phyloP scores from a whole-genome alignment of 2,329 filamentous ascomycete genomes.

The Colletotrichum abscissum region DNA sequence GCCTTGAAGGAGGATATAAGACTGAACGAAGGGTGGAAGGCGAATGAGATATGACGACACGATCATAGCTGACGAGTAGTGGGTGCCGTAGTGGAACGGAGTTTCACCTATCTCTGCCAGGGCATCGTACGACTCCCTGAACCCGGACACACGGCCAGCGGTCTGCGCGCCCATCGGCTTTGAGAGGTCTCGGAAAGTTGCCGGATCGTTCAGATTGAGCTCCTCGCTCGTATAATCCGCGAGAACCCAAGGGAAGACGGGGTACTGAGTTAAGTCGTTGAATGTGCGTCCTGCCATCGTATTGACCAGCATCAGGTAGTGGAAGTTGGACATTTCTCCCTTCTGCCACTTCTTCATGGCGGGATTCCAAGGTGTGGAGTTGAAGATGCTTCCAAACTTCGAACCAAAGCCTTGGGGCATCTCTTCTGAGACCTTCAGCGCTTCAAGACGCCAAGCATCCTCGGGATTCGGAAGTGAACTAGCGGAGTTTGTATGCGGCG shows the following conservation, averaged over 20 bases:
- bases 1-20: slow-evolving; percentile 93
- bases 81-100: slow-evolving; percentile 97
- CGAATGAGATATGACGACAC: slow-evolving; percentile 96
- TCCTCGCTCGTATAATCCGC: slow-evolving; percentile 97
- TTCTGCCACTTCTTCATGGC: slow-evolving; percentile 90
- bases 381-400: slow-evolving; percentile 93
- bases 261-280: slow-evolving; percentile 98
- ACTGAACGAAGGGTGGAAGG: slow-evolving; percentile 95
- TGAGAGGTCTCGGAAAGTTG: slow-evolving; percentile 88
- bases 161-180: slow-evolving; percentile 98
- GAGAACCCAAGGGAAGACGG: slow-evolving; percentile 96
- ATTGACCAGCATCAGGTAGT: slow-evolving; percentile 98
- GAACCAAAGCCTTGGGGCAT: slow-evolving; percentile 76
- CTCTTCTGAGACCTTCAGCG: slow-evolving; percentile 75
- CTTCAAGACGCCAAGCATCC: slow-evolving; percentile 92
- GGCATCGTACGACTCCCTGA: slow-evolving; percentile 85
- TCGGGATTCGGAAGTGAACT: slow-evolving; percentile 81
- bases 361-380: slow-evolving; percentile 82
- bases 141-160: slow-evolving; percentile 78
- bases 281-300: slow-evolving; percentile 97
- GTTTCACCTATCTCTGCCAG: slow-evolving; percentile 93
- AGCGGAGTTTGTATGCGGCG: slow-evolving; percentile 80
- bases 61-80: slow-evolving; percentile 99
- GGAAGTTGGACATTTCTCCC: slow-evolving; percentile 97
- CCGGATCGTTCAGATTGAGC: slow-evolving; percentile 85